Evolutionary conservation across 176 grass and related monocot genomes (phyloP), one percentile per base, ranked within the genome.

Genomic region (Avena sativa): DNA sequence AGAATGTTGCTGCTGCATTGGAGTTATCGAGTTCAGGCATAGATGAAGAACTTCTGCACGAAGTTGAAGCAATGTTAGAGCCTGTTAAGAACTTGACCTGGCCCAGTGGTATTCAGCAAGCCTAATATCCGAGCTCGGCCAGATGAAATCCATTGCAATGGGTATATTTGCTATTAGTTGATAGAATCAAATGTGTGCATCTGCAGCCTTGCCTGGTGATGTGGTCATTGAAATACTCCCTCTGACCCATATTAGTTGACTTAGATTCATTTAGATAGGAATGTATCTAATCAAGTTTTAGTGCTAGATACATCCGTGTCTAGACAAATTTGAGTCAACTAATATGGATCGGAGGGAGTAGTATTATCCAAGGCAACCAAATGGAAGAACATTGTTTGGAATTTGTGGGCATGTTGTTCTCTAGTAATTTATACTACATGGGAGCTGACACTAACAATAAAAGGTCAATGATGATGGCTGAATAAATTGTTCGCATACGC

Each of bases 61-160:
- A 98, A 76, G 87, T 98, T 12, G 89, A 94, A 91, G 89, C 77
- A 79, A 91, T 96, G 70, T 55, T 96, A n/a, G 56, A 88, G 72
- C 92, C 92, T 40, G 93, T 96, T 50, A 98, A 98, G 83, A 96
- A 94, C 67, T 70, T 94, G 76, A 98, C 92, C 0, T 98, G 96
- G 96, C 72, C 90, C 15, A 98, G 93, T 77, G 96, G 96, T 30
- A 90, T 98, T 76, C 21, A 91, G 84, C 86, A 93, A 75, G 85
- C 65, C 1, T 92, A 81, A 95, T 73, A 25, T 75, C 40, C 15
- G 20, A 57, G 53, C 36, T 49, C 72, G 8, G 0, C 11, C 36
- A 0, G 12, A n/a, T 67, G 2, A 59, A 59, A 32, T 52, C 25
- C 36, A 67, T 19, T 53, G 6, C 6, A 16, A 57, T 58, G 16